Evolutionary conservation across 192 early-diverging fungal genomes (phyloP), one percentile per base, ranked within the genome.

Genomic region (Phycomyces blakesleeanus): DNA sequence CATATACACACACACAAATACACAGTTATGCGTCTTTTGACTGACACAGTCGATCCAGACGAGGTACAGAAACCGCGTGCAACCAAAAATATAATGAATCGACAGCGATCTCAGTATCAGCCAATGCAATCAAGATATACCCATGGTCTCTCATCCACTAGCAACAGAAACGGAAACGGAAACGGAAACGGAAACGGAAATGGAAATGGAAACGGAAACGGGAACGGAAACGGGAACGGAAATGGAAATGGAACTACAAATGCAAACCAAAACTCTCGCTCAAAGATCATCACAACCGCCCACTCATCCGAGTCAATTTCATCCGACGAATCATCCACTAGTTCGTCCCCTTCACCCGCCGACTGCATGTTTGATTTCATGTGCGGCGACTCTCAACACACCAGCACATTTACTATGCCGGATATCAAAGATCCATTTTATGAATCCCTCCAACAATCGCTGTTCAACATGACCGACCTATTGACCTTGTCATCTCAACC

Each of bases 21-120:
- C n/a, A 9, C 50, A 82, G 81, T 82, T 41, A 71, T 82, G 78
- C 66, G 74, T 12, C 52, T 82, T 20, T 60, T 82, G 38, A 74
- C 72, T 41, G 81, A 82, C 27, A 59, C 64, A 21, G 73, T 74
- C 7, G 81, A 79, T 37, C 52, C 64, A 1, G 81, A 82, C 24
- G 81, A 82, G 15, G 74, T 64, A 24, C 56, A 57, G n/a, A 57
- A 47, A 16, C 15, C 60, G 8, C 29, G 53, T n/a, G 38, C 41
- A 34, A 15, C 42, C n/a, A 62, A 62, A 37, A 42, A 42, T 57
- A 60, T 29, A 53, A 18, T 25, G 27, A 58, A 11, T 11, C 50
- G 16, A 1, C 55, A 53, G 1, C 54, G 42, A 25, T 51, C 47
- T 3, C 50, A 63, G 5, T 50, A 40, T 14, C 52, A 44, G 1